Percentiles rank a stretch among this genome's conserved stretches.
Conservation (phyloP, 106 monocot species). For the Hemerocallis citrina region DNA sequence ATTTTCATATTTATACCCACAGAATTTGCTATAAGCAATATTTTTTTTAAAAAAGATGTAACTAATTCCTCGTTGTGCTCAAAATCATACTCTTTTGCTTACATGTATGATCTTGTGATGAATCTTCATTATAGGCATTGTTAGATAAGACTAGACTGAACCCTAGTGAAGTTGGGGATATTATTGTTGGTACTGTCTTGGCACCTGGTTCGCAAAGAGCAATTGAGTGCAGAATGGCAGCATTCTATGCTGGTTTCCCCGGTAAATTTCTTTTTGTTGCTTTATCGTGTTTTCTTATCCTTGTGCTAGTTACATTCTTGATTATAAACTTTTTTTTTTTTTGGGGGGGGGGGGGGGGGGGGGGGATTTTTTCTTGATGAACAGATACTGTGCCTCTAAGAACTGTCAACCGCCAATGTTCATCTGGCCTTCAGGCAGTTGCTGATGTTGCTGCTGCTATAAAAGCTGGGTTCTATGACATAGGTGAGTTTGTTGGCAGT, state of each 20-base stretch:
- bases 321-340: no score
- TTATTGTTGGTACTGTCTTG: slow-evolving; percentile 82
- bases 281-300: background rate
- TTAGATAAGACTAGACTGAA: slow-evolving; percentile 67
- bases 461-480: slow-evolving; percentile 63
- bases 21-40: background rate
- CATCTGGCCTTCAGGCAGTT: slow-evolving; percentile 82
- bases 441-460: slow-evolving; percentile 75
- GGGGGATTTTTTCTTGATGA: background rate
- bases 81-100: background rate
- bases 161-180: slow-evolving; percentile 86
- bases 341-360: no score
- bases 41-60: background rate
- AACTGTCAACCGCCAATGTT: slow-evolving; percentile 78
- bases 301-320: no score
- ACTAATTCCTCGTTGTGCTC: background rate
- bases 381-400: slow-evolving; percentile 66
- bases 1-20: background rate
- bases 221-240: slow-evolving; percentile 78
- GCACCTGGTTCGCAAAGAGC: slow-evolving; percentile 89
- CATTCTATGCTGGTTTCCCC: slow-evolving; percentile 92
- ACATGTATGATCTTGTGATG: background rate
- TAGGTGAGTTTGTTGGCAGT: slow-evolving; percentile 20
- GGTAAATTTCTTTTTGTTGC: slow-evolving; percentile 20
- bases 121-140: slow-evolving; percentile 34